A percentile compares a stretch with the other conserved stretches of the same genome.
Evolutionary conservation across 2,329 filamentous ascomycete genomes (phyloP).

Genomic region (Ophiocordyceps australis): DNA sequence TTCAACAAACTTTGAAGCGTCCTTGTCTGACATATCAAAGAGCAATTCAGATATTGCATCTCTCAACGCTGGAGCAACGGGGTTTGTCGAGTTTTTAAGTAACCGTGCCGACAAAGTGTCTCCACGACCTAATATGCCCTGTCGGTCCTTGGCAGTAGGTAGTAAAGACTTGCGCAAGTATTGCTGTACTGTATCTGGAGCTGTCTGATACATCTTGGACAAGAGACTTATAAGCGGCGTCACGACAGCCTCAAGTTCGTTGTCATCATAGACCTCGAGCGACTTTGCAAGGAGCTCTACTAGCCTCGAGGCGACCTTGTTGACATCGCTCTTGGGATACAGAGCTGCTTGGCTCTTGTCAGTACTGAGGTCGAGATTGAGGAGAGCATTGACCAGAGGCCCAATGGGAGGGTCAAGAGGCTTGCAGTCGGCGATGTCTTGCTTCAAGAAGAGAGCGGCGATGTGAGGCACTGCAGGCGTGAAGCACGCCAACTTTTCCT

Average conservation of each 20-base stretch:
- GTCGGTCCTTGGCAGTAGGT: slow-evolving; percentile 59
- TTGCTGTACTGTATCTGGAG: slow-evolving; percentile 39
- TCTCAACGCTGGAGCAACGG: slow-evolving; percentile 52
- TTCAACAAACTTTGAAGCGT: slow-evolving; percentile 63
- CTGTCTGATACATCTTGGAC: slow-evolving; percentile 50
- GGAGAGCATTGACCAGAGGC: slow-evolving; percentile 59
- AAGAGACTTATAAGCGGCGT: slow-evolving; percentile 61
- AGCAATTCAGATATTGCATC: slow-evolving; percentile 61
- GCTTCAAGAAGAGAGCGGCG: slow-evolving; percentile 47
- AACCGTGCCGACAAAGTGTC: slow-evolving; percentile 59
- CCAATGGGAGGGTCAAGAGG: slow-evolving; percentile 58
- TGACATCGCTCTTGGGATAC: slow-evolving; percentile 46
- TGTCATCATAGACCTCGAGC: slow-evolving; percentile 41
- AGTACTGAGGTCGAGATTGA: slow-evolving; percentile 55
- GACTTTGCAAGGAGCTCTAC: slow-evolving; percentile 52
- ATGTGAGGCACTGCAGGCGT: slow-evolving; percentile 50
- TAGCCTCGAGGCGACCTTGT: slow-evolving; percentile 42
- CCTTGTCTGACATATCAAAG: slow-evolving; percentile 71
- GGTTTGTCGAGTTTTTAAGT: slow-evolving; percentile 59
- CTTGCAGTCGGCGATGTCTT: slow-evolving; percentile 35
- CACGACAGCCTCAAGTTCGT: slow-evolving; percentile 53
- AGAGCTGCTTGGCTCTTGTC: slow-evolving; percentile 34
- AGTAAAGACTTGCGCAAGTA: slow-evolving; percentile 51
- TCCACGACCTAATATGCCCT: slow-evolving; percentile 58
- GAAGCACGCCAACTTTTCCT: slow-evolving; percentile 42